Conservation (phyloP, 495 filamentous ascomycete genomes). For the Aspergillus bridgeri region DNA sequence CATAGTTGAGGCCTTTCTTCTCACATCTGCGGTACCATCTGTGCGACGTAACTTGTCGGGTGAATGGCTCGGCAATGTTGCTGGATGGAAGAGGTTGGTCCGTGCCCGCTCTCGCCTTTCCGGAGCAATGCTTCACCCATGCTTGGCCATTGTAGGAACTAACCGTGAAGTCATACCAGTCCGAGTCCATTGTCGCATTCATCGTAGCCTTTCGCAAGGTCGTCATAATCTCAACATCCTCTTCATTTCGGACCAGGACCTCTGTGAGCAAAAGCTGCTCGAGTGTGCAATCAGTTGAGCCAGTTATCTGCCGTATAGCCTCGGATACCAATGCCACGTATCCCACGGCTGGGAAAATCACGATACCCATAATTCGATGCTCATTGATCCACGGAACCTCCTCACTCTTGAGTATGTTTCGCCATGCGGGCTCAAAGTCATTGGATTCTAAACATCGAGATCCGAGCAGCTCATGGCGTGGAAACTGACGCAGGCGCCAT, state of each 20-base stretch:
- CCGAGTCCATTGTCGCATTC: neutral
- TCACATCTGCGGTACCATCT: slow-evolving; percentile 35
- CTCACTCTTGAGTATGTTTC: slow-evolving; percentile 42
- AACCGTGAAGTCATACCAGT: neutral
- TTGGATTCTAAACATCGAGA: slow-evolving; percentile 33
- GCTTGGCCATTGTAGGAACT: neutral
- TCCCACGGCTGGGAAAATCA: slow-evolving; percentile 48
- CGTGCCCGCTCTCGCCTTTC: neutral
- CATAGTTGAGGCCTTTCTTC: slow-evolving; percentile 36
- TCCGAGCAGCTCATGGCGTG: slow-evolving; percentile 48
- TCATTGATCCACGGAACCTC: slow-evolving; percentile 49
- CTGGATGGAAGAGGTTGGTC: neutral
- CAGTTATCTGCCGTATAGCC: slow-evolving; percentile 40
- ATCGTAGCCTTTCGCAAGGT: neutral
- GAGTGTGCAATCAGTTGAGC: slow-evolving; percentile 15
- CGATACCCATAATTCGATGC: slow-evolving; percentile 32
- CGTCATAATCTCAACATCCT: slow-evolving; percentile 1
- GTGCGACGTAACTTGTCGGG: slow-evolving; percentile 4
- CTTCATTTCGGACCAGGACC: slow-evolving; percentile 26
- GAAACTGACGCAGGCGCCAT: slow-evolving; percentile 44
- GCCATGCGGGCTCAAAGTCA: slow-evolving; percentile 47
- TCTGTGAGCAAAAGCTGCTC: slow-evolving; percentile 18
- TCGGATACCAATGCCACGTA: slow-evolving; percentile 48
- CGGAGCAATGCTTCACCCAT: neutral
- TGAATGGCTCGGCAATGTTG: slow-evolving; percentile 7